Base-by-base conservation (phyloP, 1,284 basidiomycete genomes). In the Clitocybe nebularis region DNA sequence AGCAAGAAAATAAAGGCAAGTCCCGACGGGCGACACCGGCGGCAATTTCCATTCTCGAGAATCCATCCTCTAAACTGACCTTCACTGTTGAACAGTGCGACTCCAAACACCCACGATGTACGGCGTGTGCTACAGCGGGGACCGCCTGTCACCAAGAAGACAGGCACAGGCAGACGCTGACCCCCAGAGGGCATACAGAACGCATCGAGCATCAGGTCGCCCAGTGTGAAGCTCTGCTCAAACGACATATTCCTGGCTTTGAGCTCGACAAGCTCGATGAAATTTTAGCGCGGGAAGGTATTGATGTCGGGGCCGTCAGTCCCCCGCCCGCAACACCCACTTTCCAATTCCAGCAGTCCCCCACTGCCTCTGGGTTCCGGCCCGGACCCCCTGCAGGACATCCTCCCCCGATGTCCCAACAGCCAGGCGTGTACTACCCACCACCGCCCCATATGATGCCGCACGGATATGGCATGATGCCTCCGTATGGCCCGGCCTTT, bases 1-100 rank as follows among this genome's bases (percentile, higher is more conserved):
- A 84, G 81, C 69, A 89, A 90, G 77, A 89, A 89, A 82, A 90
- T 89, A 68, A 90, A 90, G 84, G 88, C 82, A 84, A 81, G 84
- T 84, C 74, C 80, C 79, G 81, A 75, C 84, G 84, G 84, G 75
- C 74, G 74, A 76, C 74, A 77, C 82, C 83, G 81, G 79, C 83
- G 79, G 81, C 80, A 85, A 84, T 74, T 81, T 75, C 82, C 84
- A 78, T 56, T 46, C 39, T 36, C 47, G 52, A 47, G 36, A 48
- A 43, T 46, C 46, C 46, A 46, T 40, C 47, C 42, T 36, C 43
- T 20, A 11, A 26, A 33, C 48, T 52, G 44, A 47, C 33, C 48
- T 43, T 44, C 51, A 49, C 49, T 49, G 52, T 60, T 56, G 53
- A 50, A 7, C 59, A 89, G 88, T 90, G 87, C 74, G 87, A 90